Evolutionary conservation across 75 land plant genomes (phyloP).

Genomic region (Pinus taeda): DNA sequence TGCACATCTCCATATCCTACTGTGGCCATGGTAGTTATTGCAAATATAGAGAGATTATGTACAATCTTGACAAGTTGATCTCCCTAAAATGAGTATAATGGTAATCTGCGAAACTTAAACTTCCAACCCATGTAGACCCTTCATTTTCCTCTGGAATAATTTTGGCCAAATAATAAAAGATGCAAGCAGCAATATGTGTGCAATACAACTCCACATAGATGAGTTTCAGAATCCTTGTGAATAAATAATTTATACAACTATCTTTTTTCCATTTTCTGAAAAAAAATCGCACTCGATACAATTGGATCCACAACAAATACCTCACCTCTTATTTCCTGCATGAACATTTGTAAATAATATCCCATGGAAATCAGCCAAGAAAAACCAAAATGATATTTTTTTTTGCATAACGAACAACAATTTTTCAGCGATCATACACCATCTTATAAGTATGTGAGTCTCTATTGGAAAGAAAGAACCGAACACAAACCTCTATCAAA

Average conservation of each 20-base stretch:
- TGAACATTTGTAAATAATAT: constrained; percentile 47
- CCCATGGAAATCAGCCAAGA: constrained; percentile 80
- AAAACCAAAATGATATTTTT: constrained; percentile 49
- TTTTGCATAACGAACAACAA: constrained; percentile 63
- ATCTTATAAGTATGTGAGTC: constrained; percentile 58
- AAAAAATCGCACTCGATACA: constrained; percentile 69
- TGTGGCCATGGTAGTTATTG: constrained; percentile 79
- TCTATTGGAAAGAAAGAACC: constrained; percentile 61
- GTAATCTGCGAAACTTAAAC: constrained; percentile 60
- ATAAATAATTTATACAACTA: constrained; percentile 69
- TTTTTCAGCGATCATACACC: constrained; percentile 35
- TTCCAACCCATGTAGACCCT: constrained; percentile 78
- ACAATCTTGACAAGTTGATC: constrained; percentile 53
- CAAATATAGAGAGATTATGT: constrained; percentile 71
- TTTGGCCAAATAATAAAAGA: constrained; percentile 86
- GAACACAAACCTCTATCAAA: constrained; percentile 57
- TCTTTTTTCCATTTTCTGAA: constrained; percentile 66
- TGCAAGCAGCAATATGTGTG: constrained; percentile 94
- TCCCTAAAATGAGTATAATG: constrained; percentile 52
- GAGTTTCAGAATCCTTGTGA: constrained; percentile 78
- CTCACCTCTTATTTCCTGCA: constrained; percentile 69
- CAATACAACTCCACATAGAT: constrained; percentile 81
- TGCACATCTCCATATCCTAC: constrained; percentile 86
- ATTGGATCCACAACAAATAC: constrained; percentile 75
- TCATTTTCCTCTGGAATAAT: constrained; percentile 57